These are phyloP conservation scores for Suillus clintonianus DNA, from an alignment of 768 basidiomycete genomes.

Conservation along the genomic window DNA sequence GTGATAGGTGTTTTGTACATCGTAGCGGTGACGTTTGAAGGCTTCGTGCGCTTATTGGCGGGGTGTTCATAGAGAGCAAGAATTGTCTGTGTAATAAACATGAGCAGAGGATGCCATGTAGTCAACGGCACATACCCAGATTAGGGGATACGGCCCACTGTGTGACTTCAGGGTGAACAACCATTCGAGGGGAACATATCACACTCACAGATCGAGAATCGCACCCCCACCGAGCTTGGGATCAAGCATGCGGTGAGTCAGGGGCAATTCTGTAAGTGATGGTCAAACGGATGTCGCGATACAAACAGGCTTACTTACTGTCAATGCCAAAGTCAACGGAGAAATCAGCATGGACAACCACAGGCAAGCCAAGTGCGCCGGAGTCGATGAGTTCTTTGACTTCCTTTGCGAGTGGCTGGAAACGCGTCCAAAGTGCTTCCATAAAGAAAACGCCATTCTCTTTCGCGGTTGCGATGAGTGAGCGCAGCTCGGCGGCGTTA, in stretches of 20 bases:
- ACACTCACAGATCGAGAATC: conserved; percentile 48
- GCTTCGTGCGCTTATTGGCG: conserved; percentile 41
- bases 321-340: conserved; percentile 46
- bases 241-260: conserved; percentile 49
- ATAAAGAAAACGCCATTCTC: conserved; percentile 55
- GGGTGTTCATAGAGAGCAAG: conserved; percentile 49
- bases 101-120: conserved; percentile 2
- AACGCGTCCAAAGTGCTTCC: conserved; percentile 57
- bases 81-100: conserved; percentile 43
- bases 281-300: background rate
- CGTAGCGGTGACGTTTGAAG: conserved; percentile 39
- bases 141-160: conserved; percentile 49
- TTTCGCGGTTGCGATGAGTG: conserved; percentile 47
- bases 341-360: conserved; percentile 49
- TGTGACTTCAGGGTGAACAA: background rate
- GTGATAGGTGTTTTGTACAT: conserved; percentile 46
- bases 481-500: conserved; percentile 47
- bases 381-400: conserved; percentile 39
- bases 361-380: conserved; percentile 39
- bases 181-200: conserved; percentile 9
- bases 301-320: conserved; percentile 31
- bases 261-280: conserved; percentile 36
- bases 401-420: conserved; percentile 33
- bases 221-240: conserved; percentile 55
- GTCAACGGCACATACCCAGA: conserved; percentile 34